phyloP scores from a whole-genome alignment of 345 rosid genomes.

The Diplotaxis tenuifolia region DNA sequence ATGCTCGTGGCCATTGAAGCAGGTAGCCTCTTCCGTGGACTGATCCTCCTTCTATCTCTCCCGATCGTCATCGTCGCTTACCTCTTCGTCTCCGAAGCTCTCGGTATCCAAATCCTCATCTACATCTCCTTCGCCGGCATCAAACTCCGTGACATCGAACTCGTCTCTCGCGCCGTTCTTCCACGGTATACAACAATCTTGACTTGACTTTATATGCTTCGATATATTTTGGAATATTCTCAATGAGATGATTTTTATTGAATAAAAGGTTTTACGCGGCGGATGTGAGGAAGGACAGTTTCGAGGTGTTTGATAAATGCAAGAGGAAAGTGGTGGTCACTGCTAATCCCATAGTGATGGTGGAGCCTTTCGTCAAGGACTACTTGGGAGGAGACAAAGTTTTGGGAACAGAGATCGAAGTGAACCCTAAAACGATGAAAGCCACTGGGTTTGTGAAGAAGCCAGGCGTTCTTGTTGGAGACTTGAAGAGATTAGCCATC shows the following conservation, averaged over 20 bases:
- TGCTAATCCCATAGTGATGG: constrained; percentile 93
- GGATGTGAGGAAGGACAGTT: constrained; percentile 87
- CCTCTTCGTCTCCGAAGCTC: constrained; percentile 77
- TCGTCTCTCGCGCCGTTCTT: constrained; percentile 88
- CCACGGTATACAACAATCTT: constrained; percentile 53
- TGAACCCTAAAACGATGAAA: constrained; percentile 73
- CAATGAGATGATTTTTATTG: background rate
- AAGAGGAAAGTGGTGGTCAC: constrained; percentile 95
- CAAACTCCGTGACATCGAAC: constrained; percentile 91
- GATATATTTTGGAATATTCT: background rate
- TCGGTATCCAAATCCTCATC: constrained; percentile 91
- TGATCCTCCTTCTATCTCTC: constrained; percentile 68
- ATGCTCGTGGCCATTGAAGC: constrained; percentile 95
- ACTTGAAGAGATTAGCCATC: constrained; percentile 72
- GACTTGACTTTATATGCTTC: too few relatives aligned
- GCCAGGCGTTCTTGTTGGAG: constrained; percentile 81
- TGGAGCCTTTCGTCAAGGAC: constrained; percentile 88
- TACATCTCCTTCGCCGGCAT: constrained; percentile 84
- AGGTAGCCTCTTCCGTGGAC: constrained; percentile 84
- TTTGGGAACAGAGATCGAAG: constrained; percentile 91
- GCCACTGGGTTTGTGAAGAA: constrained; percentile 91
- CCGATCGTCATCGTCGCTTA: constrained; percentile 74
- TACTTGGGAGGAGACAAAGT: constrained; percentile 88
- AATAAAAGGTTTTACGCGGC: constrained; percentile 79
- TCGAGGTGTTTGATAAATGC: constrained; percentile 74